Evolutionary conservation across 2,329 filamentous ascomycete genomes (phyloP), one percentile per base, ranked within the genome.

Genomic region (Botrytis hyacinthi): DNA sequence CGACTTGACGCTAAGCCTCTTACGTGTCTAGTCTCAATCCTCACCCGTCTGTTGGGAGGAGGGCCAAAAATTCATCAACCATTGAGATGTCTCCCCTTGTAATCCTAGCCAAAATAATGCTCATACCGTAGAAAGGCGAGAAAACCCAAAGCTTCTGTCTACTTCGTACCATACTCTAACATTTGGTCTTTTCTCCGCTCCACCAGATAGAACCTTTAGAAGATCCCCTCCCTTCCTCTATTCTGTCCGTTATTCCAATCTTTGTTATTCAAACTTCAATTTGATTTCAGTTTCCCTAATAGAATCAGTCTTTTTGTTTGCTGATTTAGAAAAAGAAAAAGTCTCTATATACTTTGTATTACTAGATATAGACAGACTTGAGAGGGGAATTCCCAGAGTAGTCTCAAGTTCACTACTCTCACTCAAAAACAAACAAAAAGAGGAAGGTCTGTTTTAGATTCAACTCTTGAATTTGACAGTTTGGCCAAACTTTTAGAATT

Each of bases 21-120:
- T 72, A 7, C 35, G n/a, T 29, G 20, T 40, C 62, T 72, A 72
- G 71, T 37, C 32, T 35, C 46, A 60, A 57, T 61, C 48, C 29
- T 60, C 71, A 20, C 32, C 71, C 40, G 71, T 72, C 71, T 72
- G 71, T 72, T 72, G 71, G 71, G 71, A 72, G 70, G 70, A 67
- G 35, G 40, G 35, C 62, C 62, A 68, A 72, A 72, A 69, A 61
- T 48, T 46, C 29, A 42, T 72, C 71, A 72, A 68, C 71, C 71
- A 68, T 72, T 72, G 71, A 68, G 48, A 46, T 37, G 44, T 26
- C 37, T 67, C 35, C 37, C 46, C 70, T 67, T 57, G 70, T 72
- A 54, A 72, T 72, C 60, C 70, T 37, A 60, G 70, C 44, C 26
- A 48, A 68, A 68, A 29, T 57, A 57, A 42, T 57, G 44, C 44